Percentiles rank a stretch among this genome's conserved stretches.
phyloP scores from a whole-genome alignment of 768 basidiomycete genomes.

The Inosperma sp. region DNA sequence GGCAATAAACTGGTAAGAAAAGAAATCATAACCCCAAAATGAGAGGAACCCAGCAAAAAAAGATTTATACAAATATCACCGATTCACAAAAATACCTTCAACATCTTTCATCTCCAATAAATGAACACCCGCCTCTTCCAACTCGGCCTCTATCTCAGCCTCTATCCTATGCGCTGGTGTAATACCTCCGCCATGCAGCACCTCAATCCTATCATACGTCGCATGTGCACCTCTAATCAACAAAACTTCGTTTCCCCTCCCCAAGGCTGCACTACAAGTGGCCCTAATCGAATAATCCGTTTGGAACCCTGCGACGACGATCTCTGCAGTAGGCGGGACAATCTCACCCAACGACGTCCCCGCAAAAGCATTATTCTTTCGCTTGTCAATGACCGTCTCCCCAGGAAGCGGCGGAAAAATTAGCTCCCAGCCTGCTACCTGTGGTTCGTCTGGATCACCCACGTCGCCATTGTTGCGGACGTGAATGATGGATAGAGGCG shows the following conservation, averaged over 20 bases:
- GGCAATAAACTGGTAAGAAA: no score
- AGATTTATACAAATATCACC: slow-evolving; percentile 25
- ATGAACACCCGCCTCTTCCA: slow-evolving; percentile 65
- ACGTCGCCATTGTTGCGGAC: slow-evolving; percentile 61
- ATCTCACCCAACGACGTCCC: slow-evolving; percentile 50
- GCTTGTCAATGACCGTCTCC: slow-evolving; percentile 60
- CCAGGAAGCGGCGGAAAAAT: slow-evolving; percentile 45
- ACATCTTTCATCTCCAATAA: slow-evolving; percentile 66
- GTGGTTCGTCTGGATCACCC: slow-evolving; percentile 57
- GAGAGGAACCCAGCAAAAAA: no score
- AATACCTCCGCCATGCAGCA: slow-evolving; percentile 51
- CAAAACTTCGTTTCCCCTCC: slow-evolving; percentile 61
- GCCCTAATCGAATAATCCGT: slow-evolving; percentile 59
- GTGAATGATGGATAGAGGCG: slow-evolving; percentile 58
- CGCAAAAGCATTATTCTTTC: slow-evolving; percentile 66
- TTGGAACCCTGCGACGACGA: slow-evolving; percentile 63
- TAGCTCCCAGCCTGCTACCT: slow-evolving; percentile 58
- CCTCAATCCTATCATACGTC: slow-evolving; percentile 62
- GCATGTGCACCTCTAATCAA: slow-evolving; percentile 62
- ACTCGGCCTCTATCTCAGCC: slow-evolving; percentile 57
- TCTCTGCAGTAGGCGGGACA: slow-evolving; percentile 51
- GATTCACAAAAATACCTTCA: slow-evolving; percentile 52
- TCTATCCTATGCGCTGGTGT: slow-evolving; percentile 51
- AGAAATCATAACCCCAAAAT: no score
- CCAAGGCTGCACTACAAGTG: slow-evolving; percentile 59